Evolutionary conservation across 306 rosid species (phyloP), one percentile per base, ranked within the genome.

Genomic region (Coriaria nepalensis): DNA sequence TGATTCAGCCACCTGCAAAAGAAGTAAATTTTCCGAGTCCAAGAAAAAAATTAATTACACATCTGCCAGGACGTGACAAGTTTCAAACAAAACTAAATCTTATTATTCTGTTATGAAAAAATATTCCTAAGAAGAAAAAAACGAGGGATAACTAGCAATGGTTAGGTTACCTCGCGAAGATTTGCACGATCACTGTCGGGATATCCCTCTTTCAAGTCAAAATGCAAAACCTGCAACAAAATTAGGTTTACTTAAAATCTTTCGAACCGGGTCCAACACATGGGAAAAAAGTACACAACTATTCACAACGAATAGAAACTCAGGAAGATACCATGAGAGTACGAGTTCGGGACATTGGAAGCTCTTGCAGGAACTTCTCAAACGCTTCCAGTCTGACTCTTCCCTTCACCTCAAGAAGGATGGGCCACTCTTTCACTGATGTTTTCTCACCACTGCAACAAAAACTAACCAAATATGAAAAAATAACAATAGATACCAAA

Each of bases 301-400:
- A 53, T 50, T 10, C 47, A 68, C 67, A 65, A 67, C 33, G 53
- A 73, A 69, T 62, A 51, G 39, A 57, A 79, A 63, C 72, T n/a
- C 68, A 49, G 65, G 29, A 20, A 62, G 68, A 68, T 86, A 86
- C 96, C 96, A 86, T 86, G 79, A 86, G 73, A 69, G 93, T 86
- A 63, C 93, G 96, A 62, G 71, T 81, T 50, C 90, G 76, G 50
- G 96, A 77, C 53, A 52, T 67, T 7, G 83, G 93, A 68, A 86
- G 96, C 69, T 81, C 83, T 45, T 62, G 86, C 36, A 86, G 79
- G 57, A 86, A 86, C 68, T 82, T 79, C 64, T 82, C 83, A 61
- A 86, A 86, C 33, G 90, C 81, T 35, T 82, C 86, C 2, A 82
- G 83, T 53, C 83, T 80, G 48, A 86, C 96, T 68, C 93, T 86